Conservation (phyloP, 1,139 yeast species). For the Blastobotrys apis region DNA sequence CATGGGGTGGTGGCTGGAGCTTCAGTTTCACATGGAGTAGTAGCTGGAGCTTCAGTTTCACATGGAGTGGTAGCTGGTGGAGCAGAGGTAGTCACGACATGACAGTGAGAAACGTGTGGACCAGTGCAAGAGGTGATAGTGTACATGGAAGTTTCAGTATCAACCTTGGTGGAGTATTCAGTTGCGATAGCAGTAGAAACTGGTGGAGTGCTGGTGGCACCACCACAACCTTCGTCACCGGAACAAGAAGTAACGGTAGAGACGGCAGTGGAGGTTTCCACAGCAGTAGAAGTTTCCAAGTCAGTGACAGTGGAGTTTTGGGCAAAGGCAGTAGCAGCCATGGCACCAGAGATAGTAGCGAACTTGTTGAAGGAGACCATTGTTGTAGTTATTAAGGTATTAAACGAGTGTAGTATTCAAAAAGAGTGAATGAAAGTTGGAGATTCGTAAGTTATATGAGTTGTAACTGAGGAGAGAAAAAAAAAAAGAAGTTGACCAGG, state of each 20-base stretch:
- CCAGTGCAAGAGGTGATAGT: constrained; percentile 25
- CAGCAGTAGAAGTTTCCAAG: constrained; percentile 15
- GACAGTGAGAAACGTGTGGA: constrained; percentile 25
- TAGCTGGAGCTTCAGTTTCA: constrained; percentile 16
- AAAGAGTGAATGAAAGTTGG: constrained; percentile 12
- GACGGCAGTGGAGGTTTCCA: constrained; percentile 16
- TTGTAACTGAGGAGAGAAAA: not conserved
- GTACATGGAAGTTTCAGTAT: constrained; percentile 17
- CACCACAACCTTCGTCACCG: constrained; percentile 22
- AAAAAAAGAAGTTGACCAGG: not conserved
- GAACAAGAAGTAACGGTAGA: constrained; percentile 21
- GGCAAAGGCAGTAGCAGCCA: constrained; percentile 20
- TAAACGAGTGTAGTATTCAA: constrained; percentile 5
- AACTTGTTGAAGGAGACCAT: constrained; percentile 16
- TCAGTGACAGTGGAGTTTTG: constrained; percentile 16
- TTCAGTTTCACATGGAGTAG: not conserved
- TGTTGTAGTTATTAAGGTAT: constrained; percentile 8
- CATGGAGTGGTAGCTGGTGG: constrained; percentile 17
- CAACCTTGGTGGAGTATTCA: constrained; percentile 18
- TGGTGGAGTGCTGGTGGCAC: constrained; percentile 22
- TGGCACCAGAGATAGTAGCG: constrained; percentile 15
- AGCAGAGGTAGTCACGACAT: constrained; percentile 23
- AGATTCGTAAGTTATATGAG: constrained; percentile 3
- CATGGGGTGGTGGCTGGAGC: constrained; percentile 7
- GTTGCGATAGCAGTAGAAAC: constrained; percentile 17